These are phyloP conservation scores for Mycosphaerella sp. DNA, from an alignment of 2,329 filamentous ascomycete genomes.

Conservation along the genomic window DNA sequence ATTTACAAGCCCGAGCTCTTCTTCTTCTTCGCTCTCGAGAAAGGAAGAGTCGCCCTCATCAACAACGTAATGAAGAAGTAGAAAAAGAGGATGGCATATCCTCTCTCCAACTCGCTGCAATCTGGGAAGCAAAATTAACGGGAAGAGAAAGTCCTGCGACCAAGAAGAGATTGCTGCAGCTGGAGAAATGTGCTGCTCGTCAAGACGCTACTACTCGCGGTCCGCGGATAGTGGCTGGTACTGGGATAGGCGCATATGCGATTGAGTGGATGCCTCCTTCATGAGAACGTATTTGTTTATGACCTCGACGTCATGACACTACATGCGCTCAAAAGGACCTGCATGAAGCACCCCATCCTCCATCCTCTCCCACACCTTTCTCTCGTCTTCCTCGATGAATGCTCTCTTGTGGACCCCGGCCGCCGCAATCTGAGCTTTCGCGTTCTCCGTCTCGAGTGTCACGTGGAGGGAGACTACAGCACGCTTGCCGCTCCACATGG, in stretches of 20 bases:
- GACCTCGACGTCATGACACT: too few species aligned
- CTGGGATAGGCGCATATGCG: neutral
- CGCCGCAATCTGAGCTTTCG: constrained; percentile 1
- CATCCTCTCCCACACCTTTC: constrained; percentile 4
- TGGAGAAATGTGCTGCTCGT: constrained; percentile 14
- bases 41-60: too few species aligned
- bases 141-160: constrained; percentile 18
- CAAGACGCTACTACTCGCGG: neutral
- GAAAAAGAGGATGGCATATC: constrained; percentile 4
- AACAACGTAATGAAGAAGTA: too few species aligned
- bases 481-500: constrained; percentile 10
- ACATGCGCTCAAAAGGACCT: constrained; percentile 4
- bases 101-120: neutral
- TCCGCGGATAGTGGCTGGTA: neutral
- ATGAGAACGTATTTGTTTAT: neutral
- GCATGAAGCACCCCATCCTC: constrained; percentile 9
- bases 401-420: constrained; percentile 4
- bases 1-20: constrained; percentile 17
- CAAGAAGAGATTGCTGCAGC: constrained; percentile 14
- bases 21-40: neutral
- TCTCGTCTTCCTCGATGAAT: neutral
- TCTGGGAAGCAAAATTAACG: constrained; percentile 4
- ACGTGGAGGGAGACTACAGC: constrained; percentile 6
- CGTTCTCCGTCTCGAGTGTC: constrained; percentile 7
- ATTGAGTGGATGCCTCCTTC: neutral